These are phyloP conservation scores for Elongisporangium anandrum DNA, from an alignment of 352 stramenopile genomes.

Conservation along the genomic window DNA sequence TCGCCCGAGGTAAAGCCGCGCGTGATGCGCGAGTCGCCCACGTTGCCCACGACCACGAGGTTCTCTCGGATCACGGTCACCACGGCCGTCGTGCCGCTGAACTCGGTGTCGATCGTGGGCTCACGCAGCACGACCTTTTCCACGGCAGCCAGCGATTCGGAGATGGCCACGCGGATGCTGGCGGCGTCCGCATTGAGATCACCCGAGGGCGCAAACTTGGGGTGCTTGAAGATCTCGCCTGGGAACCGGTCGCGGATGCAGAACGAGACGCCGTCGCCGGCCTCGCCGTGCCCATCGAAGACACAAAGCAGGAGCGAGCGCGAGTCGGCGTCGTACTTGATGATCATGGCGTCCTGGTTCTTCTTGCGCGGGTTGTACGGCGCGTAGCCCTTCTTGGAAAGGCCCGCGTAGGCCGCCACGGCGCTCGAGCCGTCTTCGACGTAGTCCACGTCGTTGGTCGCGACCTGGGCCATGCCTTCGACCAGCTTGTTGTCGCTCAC, in stretches of 20 bases:
- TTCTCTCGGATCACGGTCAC: slow-evolving; percentile 70
- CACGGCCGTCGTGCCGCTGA: slow-evolving; percentile 85
- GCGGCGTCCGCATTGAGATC: slow-evolving; percentile 55
- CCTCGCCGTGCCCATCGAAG: slow-evolving; percentile 96
- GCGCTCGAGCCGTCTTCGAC: slow-evolving; percentile 55
- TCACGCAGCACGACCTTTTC: slow-evolving; percentile 88
- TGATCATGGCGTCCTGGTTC: slow-evolving; percentile 97
- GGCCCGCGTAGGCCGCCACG: slow-evolving; percentile 61
- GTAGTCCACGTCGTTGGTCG: slow-evolving; percentile 57
- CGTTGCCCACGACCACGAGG: slow-evolving; percentile 93
- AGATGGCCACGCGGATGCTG: slow-evolving; percentile 50
- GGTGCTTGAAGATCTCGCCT: slow-evolving; percentile 89
- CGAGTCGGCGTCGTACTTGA: slow-evolving; percentile 89
- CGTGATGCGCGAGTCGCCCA: slow-evolving; percentile 96
- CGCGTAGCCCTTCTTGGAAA: slow-evolving; percentile 83
- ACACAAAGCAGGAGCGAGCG: slow-evolving; percentile 94
- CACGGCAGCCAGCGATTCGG: slow-evolving; percentile 41
- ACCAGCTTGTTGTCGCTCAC: slow-evolving; percentile 84
- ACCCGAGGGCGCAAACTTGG: slow-evolving; percentile 57
- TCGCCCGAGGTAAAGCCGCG: slow-evolving; percentile 63
- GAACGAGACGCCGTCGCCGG: slow-evolving; percentile 90
- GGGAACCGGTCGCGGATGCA: slow-evolving; percentile 89
- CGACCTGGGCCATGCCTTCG: slow-evolving; percentile 63
- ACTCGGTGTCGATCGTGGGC: slow-evolving; percentile 92
- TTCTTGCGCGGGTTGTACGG: slow-evolving; percentile 97